A percentile compares a stretch with the other conserved stretches of the same genome.
Conservation (phyloP, 768 basidiomycete species). For the Pleurotus tuoliensis region DNA sequence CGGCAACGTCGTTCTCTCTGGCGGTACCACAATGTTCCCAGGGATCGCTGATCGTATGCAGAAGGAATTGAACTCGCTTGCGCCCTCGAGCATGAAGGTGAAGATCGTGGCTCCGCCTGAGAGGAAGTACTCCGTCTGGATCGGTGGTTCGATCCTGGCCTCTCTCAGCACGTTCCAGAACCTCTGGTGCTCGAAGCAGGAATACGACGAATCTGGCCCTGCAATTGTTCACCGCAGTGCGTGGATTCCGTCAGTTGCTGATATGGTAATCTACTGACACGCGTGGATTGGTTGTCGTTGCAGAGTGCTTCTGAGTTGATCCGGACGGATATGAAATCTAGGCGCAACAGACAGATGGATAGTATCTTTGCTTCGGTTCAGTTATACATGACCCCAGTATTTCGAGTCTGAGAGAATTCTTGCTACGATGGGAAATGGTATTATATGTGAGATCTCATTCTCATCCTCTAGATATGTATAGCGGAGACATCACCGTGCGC, state of each 20-base stretch:
- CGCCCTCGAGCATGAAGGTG: conserved; percentile 90
- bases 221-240: conserved; percentile 40
- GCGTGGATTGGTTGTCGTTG: no score
- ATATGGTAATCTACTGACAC: no score
- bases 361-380: no score
- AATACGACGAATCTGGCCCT: conserved; percentile 62
- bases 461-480: no score
- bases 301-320: no score
- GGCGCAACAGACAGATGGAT: no score
- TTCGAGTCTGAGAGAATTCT: no score
- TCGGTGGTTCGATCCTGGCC: conserved; percentile 80
- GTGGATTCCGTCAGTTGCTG: background rate
- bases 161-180: conserved; percentile 95
- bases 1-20: conserved; percentile 58
- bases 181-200: conserved; percentile 69
- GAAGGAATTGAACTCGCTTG: conserved; percentile 81
- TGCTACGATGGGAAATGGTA: no score
- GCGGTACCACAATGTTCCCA: conserved; percentile 54
- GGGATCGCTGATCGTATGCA: conserved; percentile 57
- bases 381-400: no score
- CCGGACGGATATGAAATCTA: no score
- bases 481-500: no score
- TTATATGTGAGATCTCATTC: no score
- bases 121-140: conserved; percentile 95
- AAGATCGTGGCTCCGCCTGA: conserved; percentile 93